Evolutionary conservation across 768 basidiomycete genomes (phyloP).

Genomic region (Pleurotus djamor): DNA sequence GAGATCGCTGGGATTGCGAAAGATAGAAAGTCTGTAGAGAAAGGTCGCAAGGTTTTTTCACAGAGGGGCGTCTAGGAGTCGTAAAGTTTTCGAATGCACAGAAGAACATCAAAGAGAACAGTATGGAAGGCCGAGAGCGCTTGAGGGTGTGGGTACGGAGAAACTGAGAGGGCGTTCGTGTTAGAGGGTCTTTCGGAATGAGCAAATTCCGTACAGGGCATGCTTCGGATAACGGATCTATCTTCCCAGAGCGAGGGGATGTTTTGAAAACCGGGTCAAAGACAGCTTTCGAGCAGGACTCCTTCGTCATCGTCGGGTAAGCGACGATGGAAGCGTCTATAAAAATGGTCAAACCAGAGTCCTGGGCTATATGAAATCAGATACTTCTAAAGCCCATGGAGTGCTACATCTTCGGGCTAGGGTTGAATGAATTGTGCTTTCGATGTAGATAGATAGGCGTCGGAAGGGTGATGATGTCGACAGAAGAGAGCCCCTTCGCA

Average conservation of each 20-base stretch:
- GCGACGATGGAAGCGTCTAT: not conserved
- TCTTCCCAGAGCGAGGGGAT: not conserved
- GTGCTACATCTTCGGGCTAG: no score
- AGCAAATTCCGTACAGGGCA: not conserved
- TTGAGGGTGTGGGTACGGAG: constrained; percentile 5
- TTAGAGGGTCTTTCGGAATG: constrained; percentile 2
- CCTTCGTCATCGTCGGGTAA: constrained; percentile 6
- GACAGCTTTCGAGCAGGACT: not conserved
- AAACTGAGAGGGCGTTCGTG: constrained; percentile 3
- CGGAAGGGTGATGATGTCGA: not conserved
- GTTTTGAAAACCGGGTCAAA: not conserved
- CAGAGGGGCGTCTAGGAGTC: not conserved
- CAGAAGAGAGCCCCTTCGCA: not conserved
- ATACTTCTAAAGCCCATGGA: no score
- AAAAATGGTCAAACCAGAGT: not conserved
- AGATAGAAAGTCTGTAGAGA: constrained; percentile 8
- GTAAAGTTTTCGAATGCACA: not conserved
- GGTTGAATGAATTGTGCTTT: no score
- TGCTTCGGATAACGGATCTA: constrained; percentile 9
- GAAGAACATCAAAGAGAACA: not conserved
- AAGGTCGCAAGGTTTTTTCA: not conserved
- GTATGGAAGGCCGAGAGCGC: constrained; percentile 4
- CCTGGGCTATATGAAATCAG: constrained; percentile 1
- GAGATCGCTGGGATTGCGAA: not conserved
- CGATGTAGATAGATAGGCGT: no score